Conservation (phyloP, 495 filamentous ascomycete species). For the Penicillium egyptiacum region DNA sequence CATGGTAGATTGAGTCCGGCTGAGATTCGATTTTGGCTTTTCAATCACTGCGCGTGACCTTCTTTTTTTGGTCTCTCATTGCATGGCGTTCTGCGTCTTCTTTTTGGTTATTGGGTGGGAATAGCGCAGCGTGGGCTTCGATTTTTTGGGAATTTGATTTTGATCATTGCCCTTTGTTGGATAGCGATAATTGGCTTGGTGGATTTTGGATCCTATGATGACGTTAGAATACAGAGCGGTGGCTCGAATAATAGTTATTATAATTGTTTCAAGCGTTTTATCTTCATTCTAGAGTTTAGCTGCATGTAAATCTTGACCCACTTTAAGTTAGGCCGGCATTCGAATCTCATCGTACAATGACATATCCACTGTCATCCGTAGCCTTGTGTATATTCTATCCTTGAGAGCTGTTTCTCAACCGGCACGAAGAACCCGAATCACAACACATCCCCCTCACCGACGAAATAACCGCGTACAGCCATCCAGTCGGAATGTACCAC, state of each 20-base stretch:
- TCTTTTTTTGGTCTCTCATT: slow-evolving; percentile 20
- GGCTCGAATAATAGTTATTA: slow-evolving; percentile 11
- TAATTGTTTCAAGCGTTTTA: background rate
- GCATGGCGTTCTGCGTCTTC: slow-evolving; percentile 24
- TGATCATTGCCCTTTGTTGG: slow-evolving; percentile 2
- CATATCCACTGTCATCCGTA: background rate
- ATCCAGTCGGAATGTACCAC: slow-evolving; percentile 10
- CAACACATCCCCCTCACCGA: background rate
- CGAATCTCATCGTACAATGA: background rate
- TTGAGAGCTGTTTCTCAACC: background rate
- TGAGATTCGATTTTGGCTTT: slow-evolving; percentile 1
- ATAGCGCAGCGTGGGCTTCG: slow-evolving; percentile 16
- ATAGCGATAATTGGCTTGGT: slow-evolving; percentile 1
- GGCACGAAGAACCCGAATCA: background rate
- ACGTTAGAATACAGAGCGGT: slow-evolving; percentile 30
- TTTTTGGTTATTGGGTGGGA: background rate
- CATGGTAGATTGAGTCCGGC: slow-evolving; percentile 57
- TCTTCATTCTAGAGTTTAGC: slow-evolving; percentile 16
- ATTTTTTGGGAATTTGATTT: background rate
- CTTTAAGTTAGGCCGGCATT: slow-evolving; percentile 20
- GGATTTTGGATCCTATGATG: slow-evolving; percentile 3
- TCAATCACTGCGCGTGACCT: slow-evolving; percentile 9
- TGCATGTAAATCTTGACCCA: slow-evolving; percentile 22
- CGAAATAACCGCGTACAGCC: background rate
- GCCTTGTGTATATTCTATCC: background rate